Evolutionary conservation across 352 stramenopile genomes (phyloP).

Genomic region (Thraustochytrium sp.): DNA sequence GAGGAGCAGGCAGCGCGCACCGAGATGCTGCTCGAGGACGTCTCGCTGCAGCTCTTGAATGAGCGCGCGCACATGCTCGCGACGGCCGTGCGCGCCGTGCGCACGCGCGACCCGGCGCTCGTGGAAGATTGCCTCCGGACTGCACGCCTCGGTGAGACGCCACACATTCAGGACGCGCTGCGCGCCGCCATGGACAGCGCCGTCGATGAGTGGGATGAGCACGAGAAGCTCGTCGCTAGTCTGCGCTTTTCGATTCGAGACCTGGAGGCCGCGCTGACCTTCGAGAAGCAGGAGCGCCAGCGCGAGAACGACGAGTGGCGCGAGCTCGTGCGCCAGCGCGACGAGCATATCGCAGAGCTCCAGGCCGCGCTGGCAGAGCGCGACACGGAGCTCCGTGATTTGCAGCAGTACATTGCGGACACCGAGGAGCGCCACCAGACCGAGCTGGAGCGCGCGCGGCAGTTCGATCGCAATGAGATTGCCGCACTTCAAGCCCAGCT

Average conservation of each 20-base stretch:
- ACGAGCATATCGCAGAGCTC: not conserved
- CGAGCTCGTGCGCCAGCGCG: not conserved
- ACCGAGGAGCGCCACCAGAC: not conserved
- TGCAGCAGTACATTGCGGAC: constrained; percentile 24
- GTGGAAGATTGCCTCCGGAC: not conserved
- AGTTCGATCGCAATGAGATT: not conserved
- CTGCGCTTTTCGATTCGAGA: not conserved
- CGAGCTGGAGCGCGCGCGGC: constrained; percentile 6
- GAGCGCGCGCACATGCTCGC: constrained; percentile 12
- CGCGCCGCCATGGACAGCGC: not conserved
- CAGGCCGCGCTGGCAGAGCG: not conserved
- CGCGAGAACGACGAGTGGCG: constrained; percentile 27
- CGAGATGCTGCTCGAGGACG: constrained; percentile 5
- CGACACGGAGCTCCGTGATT: not conserved
- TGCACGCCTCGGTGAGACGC: not conserved
- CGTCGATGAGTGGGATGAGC: not conserved
- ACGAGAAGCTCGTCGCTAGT: constrained; percentile 6
- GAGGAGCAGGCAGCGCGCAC: not conserved
- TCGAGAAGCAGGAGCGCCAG: not conserved
- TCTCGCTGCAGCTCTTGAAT: not conserved
- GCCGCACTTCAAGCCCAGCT: not conserved
- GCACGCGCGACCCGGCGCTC: not conserved
- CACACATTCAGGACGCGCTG: not conserved
- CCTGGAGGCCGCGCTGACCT: not conserved
- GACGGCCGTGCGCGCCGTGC: not conserved